Evolutionary conservation across 2,329 filamentous ascomycete species (phyloP), one percentile per base, ranked within the genome.

Genomic region (Rhinocladiella mackenziei): DNA sequence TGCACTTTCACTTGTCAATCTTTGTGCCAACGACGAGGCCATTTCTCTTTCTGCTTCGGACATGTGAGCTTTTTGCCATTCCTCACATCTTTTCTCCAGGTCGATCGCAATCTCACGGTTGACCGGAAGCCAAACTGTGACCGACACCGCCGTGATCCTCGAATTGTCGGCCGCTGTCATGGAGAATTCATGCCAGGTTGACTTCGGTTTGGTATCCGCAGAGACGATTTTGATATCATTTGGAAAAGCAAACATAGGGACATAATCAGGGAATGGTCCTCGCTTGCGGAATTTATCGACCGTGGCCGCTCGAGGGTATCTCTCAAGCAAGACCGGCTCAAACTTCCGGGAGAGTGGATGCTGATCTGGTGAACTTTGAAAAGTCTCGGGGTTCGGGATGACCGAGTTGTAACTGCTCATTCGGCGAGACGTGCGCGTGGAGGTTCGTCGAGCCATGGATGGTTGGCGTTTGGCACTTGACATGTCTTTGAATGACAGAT

Each of bases 101-200:
- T 89, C 85, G 42, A 89, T 87, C 1, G 92, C 89, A 4, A 91
- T 83, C 45, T 84, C 80, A 8, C 81, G 74, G 50, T 86, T 87
- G 42, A 98, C 68, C 0, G 92, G 89, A 42, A 89, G 86, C 92
- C 92, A 98, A 30, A 97, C 78, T 42, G 89, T 94, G 43, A 96
- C 77, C 51, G 86, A 89, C 46, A 97, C 86, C 23, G 89, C 91
- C 61, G 97, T 91, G 14, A 97, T 74, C 63, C 92, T 94, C 43
- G 87, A 85, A 58, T 88, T 91, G 62, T 97, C 89, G 43, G 86
- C 86, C 15, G 84, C 85, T 2, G 92, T 98, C 92, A 98, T 97
- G 51, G 88, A 89, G 62, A 98, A 98, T 36, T 92, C 92, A 67
- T 98, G 92, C 92, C 92, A 98, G 17, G 89, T 96, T n/a, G 92